A percentile compares a stretch with the other conserved stretches of the same genome.
Conservation (phyloP, 305 asterid species). For the Caryopteris hybrid region DNA sequence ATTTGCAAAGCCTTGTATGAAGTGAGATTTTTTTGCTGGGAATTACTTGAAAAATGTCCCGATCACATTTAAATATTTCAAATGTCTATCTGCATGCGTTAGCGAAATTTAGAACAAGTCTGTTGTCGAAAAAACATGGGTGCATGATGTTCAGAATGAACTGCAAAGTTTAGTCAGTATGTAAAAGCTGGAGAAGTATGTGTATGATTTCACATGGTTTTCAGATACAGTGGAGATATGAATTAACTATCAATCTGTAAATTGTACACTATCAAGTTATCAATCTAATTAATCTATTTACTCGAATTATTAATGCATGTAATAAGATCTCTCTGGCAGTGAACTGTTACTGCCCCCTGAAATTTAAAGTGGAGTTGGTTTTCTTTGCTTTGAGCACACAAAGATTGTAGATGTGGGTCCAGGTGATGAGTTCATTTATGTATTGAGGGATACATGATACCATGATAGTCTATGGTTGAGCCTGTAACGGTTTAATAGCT, state of each 20-base stretch:
- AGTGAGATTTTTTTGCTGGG: not conserved
- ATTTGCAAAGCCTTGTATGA: not conserved
- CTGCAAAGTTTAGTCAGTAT: not conserved
- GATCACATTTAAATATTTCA: not conserved
- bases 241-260: not conserved
- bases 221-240: not conserved
- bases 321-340: not conserved
- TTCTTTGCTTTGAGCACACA: not conserved
- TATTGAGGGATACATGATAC: not conserved
- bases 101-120: not conserved
- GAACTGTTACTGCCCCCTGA: not conserved
- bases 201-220: not conserved
- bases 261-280: not conserved
- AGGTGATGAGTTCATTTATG: too few relatives aligned
- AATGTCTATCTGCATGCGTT: not conserved
- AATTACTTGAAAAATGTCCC: not conserved
- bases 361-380: not conserved
- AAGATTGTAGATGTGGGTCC: not conserved
- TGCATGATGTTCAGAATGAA: not conserved
- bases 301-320: not conserved
- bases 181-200: not conserved
- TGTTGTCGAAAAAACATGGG: not conserved
- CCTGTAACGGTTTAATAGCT: too few relatives aligned
- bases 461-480: not conserved
- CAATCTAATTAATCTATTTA: not conserved